A percentile compares a stretch with the other conserved stretches of the same genome.
Evolutionary conservation across 2,329 filamentous ascomycete genomes (phyloP).

Genomic region (Penicillium concentricum): DNA sequence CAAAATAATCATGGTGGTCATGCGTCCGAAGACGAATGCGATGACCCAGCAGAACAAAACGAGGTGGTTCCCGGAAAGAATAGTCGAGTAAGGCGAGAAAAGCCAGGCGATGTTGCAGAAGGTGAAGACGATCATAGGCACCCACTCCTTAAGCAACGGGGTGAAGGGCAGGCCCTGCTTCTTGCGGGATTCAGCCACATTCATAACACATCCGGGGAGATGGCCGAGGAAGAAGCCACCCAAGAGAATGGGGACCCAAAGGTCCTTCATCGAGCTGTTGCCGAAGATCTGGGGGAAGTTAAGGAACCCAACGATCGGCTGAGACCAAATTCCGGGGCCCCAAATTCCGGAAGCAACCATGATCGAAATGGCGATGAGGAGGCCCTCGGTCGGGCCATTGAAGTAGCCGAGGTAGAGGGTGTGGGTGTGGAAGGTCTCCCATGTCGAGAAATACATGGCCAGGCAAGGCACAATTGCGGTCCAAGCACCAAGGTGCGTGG

Average conservation of each 20-base stretch:
- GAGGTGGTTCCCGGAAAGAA: conserved; percentile 81
- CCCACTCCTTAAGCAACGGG: conserved; percentile 91
- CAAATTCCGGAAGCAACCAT: conserved; percentile 87
- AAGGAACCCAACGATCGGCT: conserved; percentile 68
- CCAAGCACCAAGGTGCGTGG: conserved; percentile 80
- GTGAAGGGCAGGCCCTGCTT: conserved; percentile 70
- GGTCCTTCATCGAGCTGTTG: conserved; percentile 73
- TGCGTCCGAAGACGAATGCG: conserved; percentile 94
- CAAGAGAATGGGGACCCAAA: conserved; percentile 76
- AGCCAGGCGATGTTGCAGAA: conserved; percentile 77
- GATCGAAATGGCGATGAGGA: conserved; percentile 80
- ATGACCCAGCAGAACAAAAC: conserved; percentile 90
- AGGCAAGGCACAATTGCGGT: conserved; percentile 88
- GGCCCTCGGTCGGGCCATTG: conserved; percentile 94
- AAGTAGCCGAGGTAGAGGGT: conserved; percentile 94
- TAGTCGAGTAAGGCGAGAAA: conserved; percentile 79
- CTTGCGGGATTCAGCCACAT: conserved; percentile 76
- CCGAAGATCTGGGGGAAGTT: conserved; percentile 65
- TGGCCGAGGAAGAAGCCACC: conserved; percentile 68
- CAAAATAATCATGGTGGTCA: conserved; percentile 99
- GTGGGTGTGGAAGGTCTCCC: conserved; percentile 99
- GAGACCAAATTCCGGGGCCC: conserved; percentile 83
- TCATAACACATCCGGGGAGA: conserved; percentile 83
- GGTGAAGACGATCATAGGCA: conserved; percentile 81
- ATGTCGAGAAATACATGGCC: conserved; percentile 99